Evolutionary conservation across 805 yeast genomes (phyloP).

Genomic region (Myxozyma melibiosi): DNA sequence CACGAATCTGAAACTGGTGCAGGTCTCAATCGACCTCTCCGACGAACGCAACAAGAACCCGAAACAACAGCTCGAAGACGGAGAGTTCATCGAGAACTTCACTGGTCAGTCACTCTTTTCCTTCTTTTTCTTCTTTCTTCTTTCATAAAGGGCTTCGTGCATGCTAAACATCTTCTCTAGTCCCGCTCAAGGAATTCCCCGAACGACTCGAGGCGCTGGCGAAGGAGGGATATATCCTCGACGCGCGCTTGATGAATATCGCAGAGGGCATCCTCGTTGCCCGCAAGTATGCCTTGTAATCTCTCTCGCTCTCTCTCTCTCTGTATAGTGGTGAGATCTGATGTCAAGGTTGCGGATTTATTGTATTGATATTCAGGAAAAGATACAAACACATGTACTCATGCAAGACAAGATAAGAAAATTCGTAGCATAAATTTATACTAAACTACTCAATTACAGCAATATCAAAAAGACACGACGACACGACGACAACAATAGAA

Average conservation of each 20-base stretch:
- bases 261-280: conserved; percentile 79
- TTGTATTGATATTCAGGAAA: too few species aligned
- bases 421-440: too few species aligned
- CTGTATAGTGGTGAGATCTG: neutral
- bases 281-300: conserved; percentile 30
- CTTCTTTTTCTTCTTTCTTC: neutral
- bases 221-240: conserved; percentile 71
- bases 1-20: conserved; percentile 79
- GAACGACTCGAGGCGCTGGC: conserved; percentile 55
- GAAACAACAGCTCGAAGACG: conserved; percentile 75
- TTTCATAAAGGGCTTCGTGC: neutral
- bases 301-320: neutral
- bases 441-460: too few species aligned
- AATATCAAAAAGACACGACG: too few species aligned
- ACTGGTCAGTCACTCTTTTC: conserved; percentile 37
- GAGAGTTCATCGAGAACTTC: conserved; percentile 90
- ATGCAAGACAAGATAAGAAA: too few species aligned
- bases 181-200: conserved; percentile 60
- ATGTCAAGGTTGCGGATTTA: too few species aligned
- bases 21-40: conserved; percentile 71
- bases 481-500: too few species aligned
- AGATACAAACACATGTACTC: too few species aligned
- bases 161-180: conserved; percentile 42
- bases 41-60: conserved; percentile 71
- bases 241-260: conserved; percentile 83